phyloP scores from a whole-genome alignment of 345 rosid genomes.

The Pistacia vera region DNA sequence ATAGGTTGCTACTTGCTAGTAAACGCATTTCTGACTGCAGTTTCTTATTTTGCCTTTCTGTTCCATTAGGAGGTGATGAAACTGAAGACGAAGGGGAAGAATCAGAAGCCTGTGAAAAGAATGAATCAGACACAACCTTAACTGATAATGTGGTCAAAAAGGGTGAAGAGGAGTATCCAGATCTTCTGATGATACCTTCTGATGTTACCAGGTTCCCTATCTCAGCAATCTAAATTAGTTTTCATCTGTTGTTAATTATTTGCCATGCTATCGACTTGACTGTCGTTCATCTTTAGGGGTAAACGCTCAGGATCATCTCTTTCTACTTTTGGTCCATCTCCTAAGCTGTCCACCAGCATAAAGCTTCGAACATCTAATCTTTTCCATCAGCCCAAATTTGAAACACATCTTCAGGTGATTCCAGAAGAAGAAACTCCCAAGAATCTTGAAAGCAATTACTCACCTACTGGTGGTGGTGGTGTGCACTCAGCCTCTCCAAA shows the following conservation, averaged over 20 bases:
- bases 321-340: conserved; percentile 15
- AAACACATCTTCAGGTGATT: conserved; percentile 26
- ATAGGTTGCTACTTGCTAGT: conserved; percentile 3
- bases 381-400: conserved; percentile 25
- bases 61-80: conserved; percentile 29
- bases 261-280: conserved; percentile 21
- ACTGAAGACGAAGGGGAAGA: conserved; percentile 31
- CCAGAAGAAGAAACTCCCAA: conserved; percentile 36
- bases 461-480: conserved; percentile 12
- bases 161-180: conserved; percentile 30
- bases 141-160: conserved; percentile 7
- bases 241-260: neutral
- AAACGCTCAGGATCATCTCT: conserved; percentile 26
- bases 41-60: neutral
- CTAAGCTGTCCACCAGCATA: conserved; percentile 19
- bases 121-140: conserved; percentile 17
- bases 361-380: conserved; percentile 17
- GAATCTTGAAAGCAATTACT: conserved; percentile 13
- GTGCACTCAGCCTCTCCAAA: conserved; percentile 39
- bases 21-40: neutral
- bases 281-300: conserved; percentile 15
- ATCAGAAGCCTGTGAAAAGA: conserved; percentile 24
- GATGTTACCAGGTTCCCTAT: conserved; percentile 31
- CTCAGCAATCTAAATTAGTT: conserved; percentile 6
- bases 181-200: conserved; percentile 23